phyloP scores from a whole-genome alignment of 176 grass and related monocot species.

The Poa pratensis region DNA sequence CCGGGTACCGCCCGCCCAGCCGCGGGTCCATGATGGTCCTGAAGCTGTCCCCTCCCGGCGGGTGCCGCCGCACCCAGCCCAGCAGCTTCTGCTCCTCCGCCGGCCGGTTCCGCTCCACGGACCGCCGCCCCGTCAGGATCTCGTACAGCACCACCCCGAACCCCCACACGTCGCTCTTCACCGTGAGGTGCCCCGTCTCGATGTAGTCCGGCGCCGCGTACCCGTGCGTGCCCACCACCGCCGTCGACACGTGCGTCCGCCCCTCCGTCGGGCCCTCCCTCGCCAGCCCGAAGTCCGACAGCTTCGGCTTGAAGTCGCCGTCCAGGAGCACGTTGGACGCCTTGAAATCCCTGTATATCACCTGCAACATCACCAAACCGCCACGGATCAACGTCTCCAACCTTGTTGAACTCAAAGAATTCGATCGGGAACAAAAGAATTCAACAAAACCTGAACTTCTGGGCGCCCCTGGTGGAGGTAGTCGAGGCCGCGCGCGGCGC shows the following conservation, averaged over 20 bases:
- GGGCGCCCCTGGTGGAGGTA: constrained; percentile 76
- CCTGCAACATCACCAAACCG: constrained; percentile 17
- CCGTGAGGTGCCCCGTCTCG: constrained; percentile 84
- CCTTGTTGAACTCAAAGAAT: too few relatives aligned
- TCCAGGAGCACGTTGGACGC: constrained; percentile 85
- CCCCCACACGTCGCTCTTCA: constrained; percentile 89
- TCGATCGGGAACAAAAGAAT: too few relatives aligned
- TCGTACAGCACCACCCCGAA: constrained; percentile 90
- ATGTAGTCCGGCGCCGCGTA: constrained; percentile 98
- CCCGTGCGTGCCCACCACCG: constrained; percentile 85
- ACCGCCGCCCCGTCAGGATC: constrained; percentile 76
- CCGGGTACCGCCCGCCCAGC: constrained; percentile 61
- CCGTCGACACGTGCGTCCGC: constrained; percentile 80
- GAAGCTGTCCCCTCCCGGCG: constrained; percentile 55
- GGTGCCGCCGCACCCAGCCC: constrained; percentile 63
- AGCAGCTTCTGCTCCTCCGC: constrained; percentile 79
- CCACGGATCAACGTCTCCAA: too few relatives aligned
- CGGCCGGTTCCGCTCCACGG: constrained; percentile 67
- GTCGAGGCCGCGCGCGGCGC: constrained; percentile 62
- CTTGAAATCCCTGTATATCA: constrained; percentile 95
- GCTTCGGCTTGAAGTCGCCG: constrained; percentile 71
- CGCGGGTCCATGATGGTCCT: constrained; percentile 75
- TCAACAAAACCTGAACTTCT: constrained; percentile 52
- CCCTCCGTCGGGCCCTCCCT: constrained; percentile 78
- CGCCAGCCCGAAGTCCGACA: constrained; percentile 89